Conservation (phyloP, 306 rosid genomes). For the barrel medic (Medicago truncatula) region MtrunA17r5.0-ANR NC_053044.1:46004501-46005000, state of each 20-base stretch:
- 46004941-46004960: no score
- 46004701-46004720: constrained; percentile 13
- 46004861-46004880: constrained; percentile 3
- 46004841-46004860: background rate
- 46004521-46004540: constrained; percentile 37
- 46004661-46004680: constrained; percentile 41
- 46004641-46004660: constrained; percentile 35
- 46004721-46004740: background rate
- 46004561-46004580: constrained; percentile 54
- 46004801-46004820: constrained; percentile 1
- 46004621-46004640: constrained; percentile 46
- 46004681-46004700: constrained; percentile 27
- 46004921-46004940: no score
- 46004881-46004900: no score
- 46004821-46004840: constrained; percentile 1
- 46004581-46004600: constrained; percentile 64
- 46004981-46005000: background rate
- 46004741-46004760: background rate
- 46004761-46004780: constrained; percentile 6
- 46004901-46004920: no score
- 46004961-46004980: background rate
- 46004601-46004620: constrained; percentile 43
- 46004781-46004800: background rate
- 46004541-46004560: constrained; percentile 43
- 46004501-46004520: constrained; percentile 53